These are phyloP conservation scores for Monilinia laxa DNA, from an alignment of 2,329 filamentous ascomycete species.

Conservation along the genomic window DNA sequence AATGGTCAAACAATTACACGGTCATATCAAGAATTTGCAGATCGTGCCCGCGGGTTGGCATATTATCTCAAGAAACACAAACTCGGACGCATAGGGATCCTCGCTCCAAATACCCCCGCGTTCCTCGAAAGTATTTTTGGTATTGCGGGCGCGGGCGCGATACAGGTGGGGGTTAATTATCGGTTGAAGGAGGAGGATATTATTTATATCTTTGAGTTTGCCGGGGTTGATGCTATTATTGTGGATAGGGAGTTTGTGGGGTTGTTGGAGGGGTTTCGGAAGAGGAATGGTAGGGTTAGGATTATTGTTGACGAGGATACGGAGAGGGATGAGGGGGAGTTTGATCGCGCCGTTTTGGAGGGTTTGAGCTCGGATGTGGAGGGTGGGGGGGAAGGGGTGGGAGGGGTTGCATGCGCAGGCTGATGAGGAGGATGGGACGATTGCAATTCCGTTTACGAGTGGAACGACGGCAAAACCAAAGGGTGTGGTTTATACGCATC, in stretches of 20 bases:
- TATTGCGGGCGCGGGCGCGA: slow-evolving; percentile 75
- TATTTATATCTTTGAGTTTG: slow-evolving; percentile 83
- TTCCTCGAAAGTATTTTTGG: slow-evolving; percentile 91
- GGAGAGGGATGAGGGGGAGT: slow-evolving; percentile 74
- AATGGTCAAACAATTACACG: slow-evolving; percentile 73
- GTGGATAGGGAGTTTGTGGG: slow-evolving; percentile 77
- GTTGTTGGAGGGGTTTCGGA: slow-evolving; percentile 66
- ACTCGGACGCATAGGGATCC: slow-evolving; percentile 75
- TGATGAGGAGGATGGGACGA: slow-evolving; percentile 75
- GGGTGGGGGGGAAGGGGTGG: slow-evolving; percentile 71
- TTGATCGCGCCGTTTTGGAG: slow-evolving; percentile 79
- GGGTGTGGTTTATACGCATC: slow-evolving; percentile 88
- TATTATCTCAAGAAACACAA: slow-evolving; percentile 79
- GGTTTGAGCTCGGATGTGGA: slow-evolving; percentile 70
- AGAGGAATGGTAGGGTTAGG: slow-evolving; percentile 60
- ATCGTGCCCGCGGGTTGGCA: slow-evolving; percentile 81
- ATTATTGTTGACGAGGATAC: slow-evolving; percentile 81
- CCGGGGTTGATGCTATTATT: slow-evolving; percentile 83
- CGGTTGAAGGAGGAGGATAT: slow-evolving; percentile 82
- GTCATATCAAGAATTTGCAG: slow-evolving; percentile 77
- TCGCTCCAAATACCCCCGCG: slow-evolving; percentile 90
- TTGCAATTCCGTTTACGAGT: slow-evolving; percentile 90
- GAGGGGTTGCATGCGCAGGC: slow-evolving; percentile 65
- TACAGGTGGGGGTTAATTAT: slow-evolving; percentile 74
- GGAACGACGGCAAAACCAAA: slow-evolving; percentile 91